Evolutionary conservation across 2,329 filamentous ascomycete genomes (phyloP).

Genomic region (Talaromyces sp.): DNA sequence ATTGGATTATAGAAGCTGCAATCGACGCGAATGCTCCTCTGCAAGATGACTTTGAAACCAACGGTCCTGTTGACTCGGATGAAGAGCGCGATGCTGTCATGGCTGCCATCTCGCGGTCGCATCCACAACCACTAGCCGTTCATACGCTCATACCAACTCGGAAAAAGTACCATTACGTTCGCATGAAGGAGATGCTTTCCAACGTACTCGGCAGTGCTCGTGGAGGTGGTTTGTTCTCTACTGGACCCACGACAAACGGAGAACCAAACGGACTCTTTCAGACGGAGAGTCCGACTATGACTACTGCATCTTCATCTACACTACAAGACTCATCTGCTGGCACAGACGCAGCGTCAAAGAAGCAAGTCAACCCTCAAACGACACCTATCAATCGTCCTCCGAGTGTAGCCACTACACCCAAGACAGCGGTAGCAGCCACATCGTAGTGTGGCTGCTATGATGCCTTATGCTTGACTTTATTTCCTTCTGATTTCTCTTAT

Average conservation of each 20-base stretch:
- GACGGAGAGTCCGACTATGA: constrained; percentile 26
- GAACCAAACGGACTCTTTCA: constrained; percentile 36
- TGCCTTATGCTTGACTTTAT: neutral
- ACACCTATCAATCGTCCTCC: constrained; percentile 12
- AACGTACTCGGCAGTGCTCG: constrained; percentile 54
- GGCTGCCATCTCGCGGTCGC: constrained; percentile 69
- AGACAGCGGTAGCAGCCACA: constrained; percentile 22
- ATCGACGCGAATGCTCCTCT: constrained; percentile 90
- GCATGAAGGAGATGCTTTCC: constrained; percentile 62
- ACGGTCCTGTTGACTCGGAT: constrained; percentile 83
- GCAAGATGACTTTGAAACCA: constrained; percentile 78
- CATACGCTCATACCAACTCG: constrained; percentile 52
- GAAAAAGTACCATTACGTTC: constrained; percentile 59
- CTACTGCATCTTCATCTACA: constrained; percentile 18
- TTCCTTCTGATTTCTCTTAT: neutral
- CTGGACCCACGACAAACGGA: constrained; percentile 29
- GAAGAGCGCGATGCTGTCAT: constrained; percentile 91
- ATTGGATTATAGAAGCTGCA: constrained; percentile 66
- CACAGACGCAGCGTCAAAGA: constrained; percentile 24
- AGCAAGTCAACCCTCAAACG: constrained; percentile 21
- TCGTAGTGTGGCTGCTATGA: constrained; percentile 4
- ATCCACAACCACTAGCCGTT: constrained; percentile 72
- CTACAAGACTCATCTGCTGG: constrained; percentile 23
- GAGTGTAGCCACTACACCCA: constrained; percentile 17
- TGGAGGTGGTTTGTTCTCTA: constrained; percentile 46